Conservation (phyloP, 2,329 filamentous ascomycete species). For the Thielaviopsis euricoi region DNA sequence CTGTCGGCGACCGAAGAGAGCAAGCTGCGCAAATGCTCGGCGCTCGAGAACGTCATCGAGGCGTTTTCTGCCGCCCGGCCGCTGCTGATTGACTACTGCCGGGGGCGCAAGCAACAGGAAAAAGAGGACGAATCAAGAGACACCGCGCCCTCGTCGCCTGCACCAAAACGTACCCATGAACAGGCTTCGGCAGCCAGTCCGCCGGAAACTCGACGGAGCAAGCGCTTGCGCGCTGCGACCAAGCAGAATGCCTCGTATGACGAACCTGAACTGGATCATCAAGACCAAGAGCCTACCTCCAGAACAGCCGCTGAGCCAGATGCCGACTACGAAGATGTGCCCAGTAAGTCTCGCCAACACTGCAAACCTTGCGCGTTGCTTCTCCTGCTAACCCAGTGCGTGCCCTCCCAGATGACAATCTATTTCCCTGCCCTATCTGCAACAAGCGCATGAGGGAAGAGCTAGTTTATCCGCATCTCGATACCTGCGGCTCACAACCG, state of each 20-base stretch:
- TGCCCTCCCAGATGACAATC: conserved; percentile 42
- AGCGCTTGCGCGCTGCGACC: conserved; percentile 36
- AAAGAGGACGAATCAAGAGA: conserved; percentile 62
- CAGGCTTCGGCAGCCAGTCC: conserved; percentile 17
- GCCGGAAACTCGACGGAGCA: conserved; percentile 21
- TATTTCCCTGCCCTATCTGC: conserved; percentile 77
- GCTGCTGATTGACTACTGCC: conserved; percentile 48
- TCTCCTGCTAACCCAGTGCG: conserved; percentile 11
- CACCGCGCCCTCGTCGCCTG: conserved; percentile 47
- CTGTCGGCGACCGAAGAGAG: conserved; percentile 64
- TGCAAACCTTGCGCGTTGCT: neutral
- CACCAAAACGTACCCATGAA: conserved; percentile 37
- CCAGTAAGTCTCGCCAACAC: conserved; percentile 15
- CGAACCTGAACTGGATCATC: neutral
- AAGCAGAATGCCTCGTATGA: neutral
- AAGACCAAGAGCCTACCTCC: neutral
- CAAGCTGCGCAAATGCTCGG: conserved; percentile 70
- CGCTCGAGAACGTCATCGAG: conserved; percentile 69
- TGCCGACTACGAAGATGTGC: conserved; percentile 19
- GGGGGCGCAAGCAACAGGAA: conserved; percentile 52
- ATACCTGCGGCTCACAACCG: conserved; percentile 37
- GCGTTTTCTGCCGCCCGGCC: conserved; percentile 53
- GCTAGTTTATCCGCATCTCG: conserved; percentile 65
- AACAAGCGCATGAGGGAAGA: conserved; percentile 60
- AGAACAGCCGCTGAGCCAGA: conserved; percentile 4